A percentile compares a stretch with the other conserved stretches of the same genome.
These are phyloP conservation scores for Rutstroemia sp. DNA, from an alignment of 2,329 filamentous ascomycete genomes.

Conservation along the genomic window DNA sequence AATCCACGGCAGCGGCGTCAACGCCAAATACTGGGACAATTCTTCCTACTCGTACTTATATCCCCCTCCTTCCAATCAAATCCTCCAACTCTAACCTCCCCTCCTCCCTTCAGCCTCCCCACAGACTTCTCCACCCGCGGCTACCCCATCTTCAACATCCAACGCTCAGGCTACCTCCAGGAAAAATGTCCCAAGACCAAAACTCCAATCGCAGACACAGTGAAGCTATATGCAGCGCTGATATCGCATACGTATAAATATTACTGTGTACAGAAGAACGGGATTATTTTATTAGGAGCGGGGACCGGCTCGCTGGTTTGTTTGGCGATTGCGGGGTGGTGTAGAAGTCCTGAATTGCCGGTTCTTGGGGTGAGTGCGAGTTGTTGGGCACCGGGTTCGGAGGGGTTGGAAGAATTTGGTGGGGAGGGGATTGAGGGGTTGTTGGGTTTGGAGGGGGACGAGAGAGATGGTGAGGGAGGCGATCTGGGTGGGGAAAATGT, in stretches of 20 bases:
- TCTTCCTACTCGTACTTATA: not conserved
- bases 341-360: too few relatives aligned
- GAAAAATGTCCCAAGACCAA: not conserved
- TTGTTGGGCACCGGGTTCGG: too few relatives aligned
- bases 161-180: not conserved
- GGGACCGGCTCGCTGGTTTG: not conserved
- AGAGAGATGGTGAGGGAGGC: too few relatives aligned
- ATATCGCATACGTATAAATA: not conserved
- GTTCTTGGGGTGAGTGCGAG: too few relatives aligned
- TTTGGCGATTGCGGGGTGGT: not conserved
- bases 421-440: too few relatives aligned
- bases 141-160: not conserved
- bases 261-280: not conserved
- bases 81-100: not conserved
- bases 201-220: not conserved
- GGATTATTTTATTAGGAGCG: not conserved
- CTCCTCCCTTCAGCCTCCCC: not conserved
- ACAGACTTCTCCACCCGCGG: not conserved
- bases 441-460: too few relatives aligned
- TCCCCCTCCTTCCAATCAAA: not conserved
- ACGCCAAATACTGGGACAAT: conserved; percentile 8
- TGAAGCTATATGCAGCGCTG: not conserved
- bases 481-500: too few relatives aligned
- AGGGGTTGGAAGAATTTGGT: too few relatives aligned
- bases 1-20: conserved; percentile 6